A percentile compares a stretch with the other conserved stretches of the same genome.
Evolutionary conservation across 345 rosid genomes (phyloP).

Genomic region (Microcos paniculata): DNA sequence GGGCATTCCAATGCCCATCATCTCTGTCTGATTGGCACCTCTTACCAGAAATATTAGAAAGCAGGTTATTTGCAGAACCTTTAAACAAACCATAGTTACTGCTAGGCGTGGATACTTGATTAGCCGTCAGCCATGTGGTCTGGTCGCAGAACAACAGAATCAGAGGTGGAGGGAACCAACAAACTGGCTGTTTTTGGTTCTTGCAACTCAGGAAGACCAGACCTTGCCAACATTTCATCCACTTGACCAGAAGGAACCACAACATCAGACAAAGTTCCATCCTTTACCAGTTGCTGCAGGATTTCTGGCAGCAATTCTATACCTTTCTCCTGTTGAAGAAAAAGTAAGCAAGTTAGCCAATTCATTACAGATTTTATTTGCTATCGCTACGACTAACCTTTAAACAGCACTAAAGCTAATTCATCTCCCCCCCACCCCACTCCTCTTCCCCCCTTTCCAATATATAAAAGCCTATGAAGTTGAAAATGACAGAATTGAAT

Average conservation of each 20-base stretch:
- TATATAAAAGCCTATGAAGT: not conserved
- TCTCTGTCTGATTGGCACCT: conserved; percentile 42
- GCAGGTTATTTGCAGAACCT: conserved; percentile 34
- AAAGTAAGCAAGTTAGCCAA: conserved; percentile 21
- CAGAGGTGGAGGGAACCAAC: conserved; percentile 33
- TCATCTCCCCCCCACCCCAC: too few relatives aligned
- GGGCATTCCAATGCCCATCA: conserved; percentile 27
- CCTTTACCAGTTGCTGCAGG: conserved; percentile 61
- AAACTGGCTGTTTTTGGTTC: conserved; percentile 36
- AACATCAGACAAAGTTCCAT: conserved; percentile 43
- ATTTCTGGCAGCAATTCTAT: conserved; percentile 66
- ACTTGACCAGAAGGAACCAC: conserved; percentile 35
- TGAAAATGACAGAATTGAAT: not conserved
- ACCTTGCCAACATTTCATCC: conserved; percentile 40
- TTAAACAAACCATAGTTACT: conserved; percentile 34
- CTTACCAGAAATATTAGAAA: conserved; percentile 36
- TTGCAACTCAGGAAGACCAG: conserved; percentile 33
- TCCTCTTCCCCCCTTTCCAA: not conserved
- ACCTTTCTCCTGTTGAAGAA: conserved; percentile 57
- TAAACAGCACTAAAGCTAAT: not conserved
- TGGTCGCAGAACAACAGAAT: conserved; percentile 37
- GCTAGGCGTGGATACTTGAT: conserved; percentile 36
- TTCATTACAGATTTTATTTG: not conserved
- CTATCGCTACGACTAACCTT: not conserved
- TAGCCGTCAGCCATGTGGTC: conserved; percentile 23